Evolutionary conservation across 805 yeast genomes (phyloP).

Genomic region (Hanseniaspora mollemarum): DNA sequence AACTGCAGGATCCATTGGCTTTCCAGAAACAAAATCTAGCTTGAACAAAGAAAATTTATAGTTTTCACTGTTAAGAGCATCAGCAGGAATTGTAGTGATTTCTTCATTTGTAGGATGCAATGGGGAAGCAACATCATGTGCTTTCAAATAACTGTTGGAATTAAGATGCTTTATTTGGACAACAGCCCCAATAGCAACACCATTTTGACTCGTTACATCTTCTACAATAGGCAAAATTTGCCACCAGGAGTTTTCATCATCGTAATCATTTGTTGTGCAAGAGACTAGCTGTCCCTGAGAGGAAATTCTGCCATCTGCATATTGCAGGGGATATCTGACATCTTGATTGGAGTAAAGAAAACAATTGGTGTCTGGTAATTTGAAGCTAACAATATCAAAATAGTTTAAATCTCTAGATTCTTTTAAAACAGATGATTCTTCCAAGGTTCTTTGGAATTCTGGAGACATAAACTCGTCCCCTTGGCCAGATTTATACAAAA

Average conservation of each 20-base stretch:
- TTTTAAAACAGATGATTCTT: constrained; percentile 66
- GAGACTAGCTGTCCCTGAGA: constrained; percentile 85
- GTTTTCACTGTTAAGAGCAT: constrained; percentile 42
- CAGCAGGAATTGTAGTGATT: constrained; percentile 61
- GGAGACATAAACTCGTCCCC: constrained; percentile 94
- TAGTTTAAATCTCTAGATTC: constrained; percentile 63
- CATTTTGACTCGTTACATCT: constrained; percentile 34
- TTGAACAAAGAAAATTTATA: constrained; percentile 71
- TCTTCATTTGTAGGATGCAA: constrained; percentile 86
- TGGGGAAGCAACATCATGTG: constrained; percentile 97
- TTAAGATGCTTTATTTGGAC: constrained; percentile 71
- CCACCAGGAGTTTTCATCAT: constrained; percentile 71
- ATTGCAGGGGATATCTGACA: constrained; percentile 67
- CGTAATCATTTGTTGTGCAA: constrained; percentile 45
- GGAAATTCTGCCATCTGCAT: constrained; percentile 91
- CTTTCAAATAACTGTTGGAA: constrained; percentile 66
- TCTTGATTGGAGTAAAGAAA: constrained; percentile 55
- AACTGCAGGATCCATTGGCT: constrained; percentile 34
- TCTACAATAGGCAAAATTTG: constrained; percentile 57
- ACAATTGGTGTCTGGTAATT: constrained; percentile 69
- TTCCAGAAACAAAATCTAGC: constrained; percentile 47
- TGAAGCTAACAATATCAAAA: constrained; percentile 63
- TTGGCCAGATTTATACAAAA: constrained; percentile 79
- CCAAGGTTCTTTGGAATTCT: constrained; percentile 83
- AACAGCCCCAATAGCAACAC: constrained; percentile 57